Conservation (phyloP, 495 filamentous ascomycete species). For the Bacidia rubella region DNA sequence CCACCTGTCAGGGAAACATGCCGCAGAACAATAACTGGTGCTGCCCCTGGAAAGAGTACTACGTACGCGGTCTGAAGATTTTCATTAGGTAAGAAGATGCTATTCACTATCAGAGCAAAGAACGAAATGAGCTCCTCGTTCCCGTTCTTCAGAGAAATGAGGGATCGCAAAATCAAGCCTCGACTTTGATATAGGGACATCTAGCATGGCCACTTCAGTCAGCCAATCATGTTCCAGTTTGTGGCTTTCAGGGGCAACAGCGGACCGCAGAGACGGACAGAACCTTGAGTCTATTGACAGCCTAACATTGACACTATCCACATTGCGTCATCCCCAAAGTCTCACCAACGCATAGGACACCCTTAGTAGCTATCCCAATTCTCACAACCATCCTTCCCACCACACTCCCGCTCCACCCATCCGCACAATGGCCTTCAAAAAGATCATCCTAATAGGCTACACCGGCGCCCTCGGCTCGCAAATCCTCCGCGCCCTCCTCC, state of each 20-base stretch:
- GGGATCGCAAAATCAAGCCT: conserved; percentile 2
- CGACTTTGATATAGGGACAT: conserved; percentile 6
- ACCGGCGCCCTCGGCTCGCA: conserved; percentile 4
- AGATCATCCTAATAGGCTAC: conserved; percentile 3
- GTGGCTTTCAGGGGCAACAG: conserved; percentile 19
- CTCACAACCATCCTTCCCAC: no score
- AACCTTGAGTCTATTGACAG: no score
- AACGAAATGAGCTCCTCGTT: conserved; percentile 17
- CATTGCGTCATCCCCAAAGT: no score
- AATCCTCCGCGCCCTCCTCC: conserved; percentile 1
- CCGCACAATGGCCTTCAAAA: background rate
- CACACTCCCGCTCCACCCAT: no score
- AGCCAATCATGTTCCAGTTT: conserved; percentile 20
- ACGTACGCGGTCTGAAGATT: conserved; percentile 4
- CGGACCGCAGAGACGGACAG: no score
- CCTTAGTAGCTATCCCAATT: no score
- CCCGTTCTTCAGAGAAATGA: conserved; percentile 6
- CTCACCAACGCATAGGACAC: no score
- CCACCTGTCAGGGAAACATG: conserved; percentile 11
- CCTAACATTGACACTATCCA: no score
- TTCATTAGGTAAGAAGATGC: conserved; percentile 15
- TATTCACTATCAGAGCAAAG: conserved; percentile 20
- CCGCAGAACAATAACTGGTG: conserved; percentile 10
- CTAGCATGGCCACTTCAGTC: conserved; percentile 15
- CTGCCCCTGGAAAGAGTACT: conserved; percentile 17